Percentiles rank a stretch among this genome's conserved stretches.
phyloP scores from a whole-genome alignment of 352 stramenopile species.

The Saprolegnia parasitica region DNA sequence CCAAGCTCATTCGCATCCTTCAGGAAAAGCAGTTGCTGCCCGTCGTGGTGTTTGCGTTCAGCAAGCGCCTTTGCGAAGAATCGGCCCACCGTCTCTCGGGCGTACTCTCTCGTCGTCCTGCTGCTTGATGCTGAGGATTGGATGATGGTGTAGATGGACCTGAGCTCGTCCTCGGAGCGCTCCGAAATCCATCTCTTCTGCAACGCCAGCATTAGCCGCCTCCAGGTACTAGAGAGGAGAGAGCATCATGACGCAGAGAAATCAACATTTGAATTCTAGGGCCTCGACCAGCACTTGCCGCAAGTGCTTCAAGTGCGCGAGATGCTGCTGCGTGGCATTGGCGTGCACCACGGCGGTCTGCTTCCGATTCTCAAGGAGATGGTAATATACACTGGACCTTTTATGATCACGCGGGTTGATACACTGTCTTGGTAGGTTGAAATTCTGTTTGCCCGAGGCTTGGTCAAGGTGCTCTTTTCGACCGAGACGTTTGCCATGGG shows the following conservation, averaged over 20 bases:
- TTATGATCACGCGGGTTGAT: conserved; percentile 54
- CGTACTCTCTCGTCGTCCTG: conserved; percentile 8
- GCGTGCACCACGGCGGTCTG: conserved; percentile 99
- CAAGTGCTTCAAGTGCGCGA: conserved; percentile 75
- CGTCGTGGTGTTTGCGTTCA: conserved; percentile 93
- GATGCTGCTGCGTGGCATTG: conserved; percentile 97
- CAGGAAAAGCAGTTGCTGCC: conserved; percentile 91
- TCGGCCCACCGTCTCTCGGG: conserved; percentile 42
- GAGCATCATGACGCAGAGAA: background rate
- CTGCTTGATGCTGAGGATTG: conserved; percentile 33
- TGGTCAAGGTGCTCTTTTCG: conserved; percentile 98
- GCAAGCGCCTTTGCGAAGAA: conserved; percentile 79
- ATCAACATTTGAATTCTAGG: conserved; percentile 31
- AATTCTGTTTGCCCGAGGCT: conserved; percentile 89
- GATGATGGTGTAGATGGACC: conserved; percentile 75
- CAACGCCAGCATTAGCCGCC: conserved; percentile 59
- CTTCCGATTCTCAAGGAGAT: conserved; percentile 99
- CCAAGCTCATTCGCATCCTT: conserved; percentile 79
- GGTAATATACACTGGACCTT: too few species aligned
- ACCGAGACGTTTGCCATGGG: conserved; percentile 98
- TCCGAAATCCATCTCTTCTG: conserved; percentile 83
- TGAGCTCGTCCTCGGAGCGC: conserved; percentile 62
- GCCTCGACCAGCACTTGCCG: conserved; percentile 33
- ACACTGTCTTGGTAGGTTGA: conserved; percentile 37
- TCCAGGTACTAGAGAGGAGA: conserved; percentile 40